Evolutionary conservation across 208 protist genomes (phyloP), one percentile per base, ranked within the genome.

Genomic region (Trypanosoma mega): DNA sequence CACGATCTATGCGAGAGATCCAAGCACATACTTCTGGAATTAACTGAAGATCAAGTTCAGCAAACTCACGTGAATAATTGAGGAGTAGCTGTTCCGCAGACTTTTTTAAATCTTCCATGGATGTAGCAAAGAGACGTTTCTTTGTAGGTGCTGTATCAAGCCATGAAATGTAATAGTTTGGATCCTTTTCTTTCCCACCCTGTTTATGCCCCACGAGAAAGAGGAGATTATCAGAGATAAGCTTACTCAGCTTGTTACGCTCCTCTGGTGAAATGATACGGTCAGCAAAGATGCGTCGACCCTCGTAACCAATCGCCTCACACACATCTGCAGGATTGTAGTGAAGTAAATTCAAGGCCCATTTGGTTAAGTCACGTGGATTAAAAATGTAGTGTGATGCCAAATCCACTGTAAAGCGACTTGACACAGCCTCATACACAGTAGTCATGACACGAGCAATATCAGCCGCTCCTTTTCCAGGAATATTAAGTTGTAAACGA

Each of bases 331-430:
- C 45, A 9, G 90, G 61, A 61, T 90, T 76, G 82, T 98, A 99
- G 56, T 95, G 81, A 20, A 97, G 72, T 58, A 98, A 63, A 49
- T 93, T 92, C 34, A 97, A 58, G 14, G 88, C 82, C 96, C 97
- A 98, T 60, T 78, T 79, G 20, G 97, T 99, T 16, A 99, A 67
- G 60, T 99, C 97, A 55, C 97, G 96, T 21, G 97, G 98, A 43
- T 97, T 98, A 71, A 99, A 99, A 57, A 98, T 74, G 83, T 99
- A 99, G 71, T 99, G 98, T 18, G 94, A 92, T 23, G 94, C 84
- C 18, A 95, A 80, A 72, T 99, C 97, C 0, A 96, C 85, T 9
- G 93, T 97, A 72, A 92, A 99, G 33, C 85, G 78, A n/a, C 70
- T 65, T 18, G 74, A 44, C 27, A 98, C 83, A 16, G 73, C 65